Evolutionary conservation across 2,329 filamentous ascomycete species (phyloP).

Genomic region (Clonostachys byssicola): DNA sequence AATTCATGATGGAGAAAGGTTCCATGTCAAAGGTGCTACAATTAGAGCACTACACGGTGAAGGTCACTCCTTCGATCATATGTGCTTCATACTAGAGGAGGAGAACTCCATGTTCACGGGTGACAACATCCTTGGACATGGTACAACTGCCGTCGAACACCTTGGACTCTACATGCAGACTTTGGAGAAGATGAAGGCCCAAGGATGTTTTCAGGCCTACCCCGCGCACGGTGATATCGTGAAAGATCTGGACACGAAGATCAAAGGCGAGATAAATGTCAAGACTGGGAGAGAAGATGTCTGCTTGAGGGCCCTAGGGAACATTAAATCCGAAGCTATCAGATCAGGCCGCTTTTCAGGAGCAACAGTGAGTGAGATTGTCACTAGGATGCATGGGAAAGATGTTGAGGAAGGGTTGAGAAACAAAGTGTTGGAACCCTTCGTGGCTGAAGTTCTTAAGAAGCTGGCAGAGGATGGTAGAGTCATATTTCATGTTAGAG

Average conservation of each 20-base stretch:
- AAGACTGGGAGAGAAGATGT: not conserved
- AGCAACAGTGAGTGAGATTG: not conserved
- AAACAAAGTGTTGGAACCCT: not conserved
- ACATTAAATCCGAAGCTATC: not conserved
- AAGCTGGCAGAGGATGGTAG: not conserved
- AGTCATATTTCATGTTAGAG: not conserved
- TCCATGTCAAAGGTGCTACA: conserved; percentile 48
- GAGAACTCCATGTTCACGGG: conserved; percentile 69
- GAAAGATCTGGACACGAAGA: conserved; percentile 28
- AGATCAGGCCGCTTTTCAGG: not conserved
- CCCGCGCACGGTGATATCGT: conserved; percentile 63
- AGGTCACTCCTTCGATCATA: conserved; percentile 69
- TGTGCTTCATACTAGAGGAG: conserved; percentile 57
- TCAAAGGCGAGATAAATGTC: not conserved
- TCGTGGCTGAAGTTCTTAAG: not conserved
- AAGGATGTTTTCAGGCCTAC: conserved; percentile 45
- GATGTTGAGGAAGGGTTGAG: not conserved
- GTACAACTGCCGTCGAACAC: conserved; percentile 70
- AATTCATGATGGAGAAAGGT: conserved; percentile 41
- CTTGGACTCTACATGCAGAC: conserved; percentile 57
- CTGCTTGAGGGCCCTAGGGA: not conserved
- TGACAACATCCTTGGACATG: conserved; percentile 72
- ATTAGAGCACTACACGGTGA: conserved; percentile 61
- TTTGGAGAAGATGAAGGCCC: conserved; percentile 52
- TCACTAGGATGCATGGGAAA: not conserved